Conservation (phyloP, 2,329 filamentous ascomycete genomes). For the Lachnellula suecica region DNA sequence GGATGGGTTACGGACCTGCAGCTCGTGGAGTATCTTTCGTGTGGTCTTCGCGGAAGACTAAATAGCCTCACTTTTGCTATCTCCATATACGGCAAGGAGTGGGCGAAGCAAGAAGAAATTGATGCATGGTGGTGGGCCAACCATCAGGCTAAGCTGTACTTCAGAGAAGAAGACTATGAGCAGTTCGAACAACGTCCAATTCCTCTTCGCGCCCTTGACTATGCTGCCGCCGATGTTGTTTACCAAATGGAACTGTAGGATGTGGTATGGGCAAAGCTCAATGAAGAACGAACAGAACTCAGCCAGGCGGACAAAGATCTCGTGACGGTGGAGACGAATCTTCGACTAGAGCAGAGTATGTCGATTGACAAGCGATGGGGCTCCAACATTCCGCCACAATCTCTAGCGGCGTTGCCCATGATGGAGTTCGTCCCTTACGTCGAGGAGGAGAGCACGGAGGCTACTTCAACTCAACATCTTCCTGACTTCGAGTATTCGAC, state of each 20-base stretch:
- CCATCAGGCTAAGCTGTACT: not conserved
- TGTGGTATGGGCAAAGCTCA: not conserved
- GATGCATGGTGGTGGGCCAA: not conserved
- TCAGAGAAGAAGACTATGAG: not conserved
- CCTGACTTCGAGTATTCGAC: too few species aligned
- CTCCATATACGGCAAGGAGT: not conserved
- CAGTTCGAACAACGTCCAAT: not conserved
- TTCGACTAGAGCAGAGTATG: not conserved
- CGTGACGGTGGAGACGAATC: not conserved
- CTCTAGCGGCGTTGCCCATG: not conserved
- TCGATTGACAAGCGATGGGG: not conserved
- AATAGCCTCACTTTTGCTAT: not conserved
- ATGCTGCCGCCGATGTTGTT: not conserved
- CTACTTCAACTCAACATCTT: too few species aligned
- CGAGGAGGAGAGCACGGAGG: too few species aligned
- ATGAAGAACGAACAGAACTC: not conserved
- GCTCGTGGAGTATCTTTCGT: conserved; percentile 29
- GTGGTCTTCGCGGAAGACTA: not conserved
- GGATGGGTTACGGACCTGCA: conserved; percentile 50
- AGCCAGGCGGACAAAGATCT: not conserved
- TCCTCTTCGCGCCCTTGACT: not conserved
- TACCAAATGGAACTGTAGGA: not conserved
- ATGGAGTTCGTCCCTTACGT: too few species aligned
- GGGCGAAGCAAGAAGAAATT: not conserved
- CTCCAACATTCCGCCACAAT: not conserved